Base-by-base conservation (phyloP, 1,139 yeast genomes). In the Trichomonascaceae sp. region DNA sequence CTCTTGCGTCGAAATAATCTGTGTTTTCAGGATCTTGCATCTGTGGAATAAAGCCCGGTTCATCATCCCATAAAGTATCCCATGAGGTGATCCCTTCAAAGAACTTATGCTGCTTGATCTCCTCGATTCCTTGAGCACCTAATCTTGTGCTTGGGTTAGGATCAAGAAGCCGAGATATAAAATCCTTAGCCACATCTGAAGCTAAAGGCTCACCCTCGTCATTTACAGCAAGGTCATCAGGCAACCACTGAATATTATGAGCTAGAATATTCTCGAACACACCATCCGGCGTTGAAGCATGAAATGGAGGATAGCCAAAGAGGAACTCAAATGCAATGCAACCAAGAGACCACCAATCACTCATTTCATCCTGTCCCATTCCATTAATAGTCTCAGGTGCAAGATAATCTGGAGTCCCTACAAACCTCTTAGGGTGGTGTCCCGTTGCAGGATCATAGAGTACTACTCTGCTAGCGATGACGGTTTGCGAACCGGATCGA, bases 321-420 rank as follows among this genome's bases (percentile, higher is more conserved):
- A 90, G 71, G 65, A 93, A 85, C 70, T 95, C 99, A 73, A 93
- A 95, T 53, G 91, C 71, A 55, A 95, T 90, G 70, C 98, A 93
- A 0, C 99, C 99, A 47, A 91, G 80, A 1, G 98, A 88, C 99
- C 99, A 95, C 99, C 99, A 95, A 74, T 95, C 99, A 43, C 95
- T 84, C 47, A 85, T 81, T 61, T 85, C 93, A 59, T 85, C 89
- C 67, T 93, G 97, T 0, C 89, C 88, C 6, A 78, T 77, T 36
- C 98, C 98, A 49, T 80, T 76, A 59, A 95, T 89, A 0, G 97
- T 91, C 66, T 95, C 99, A 0, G 99, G 99, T 0, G 99, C 96
- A 45, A 95, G 78, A 69, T 95, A 95, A 67, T 95, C 99, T 0
- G 99, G 99, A 0, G 99, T 95, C 0, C 99, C 99, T 41, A 90